These are phyloP conservation scores for Penicillium pancosmium DNA, from an alignment of 495 filamentous ascomycete species.

Conservation along the genomic window DNA sequence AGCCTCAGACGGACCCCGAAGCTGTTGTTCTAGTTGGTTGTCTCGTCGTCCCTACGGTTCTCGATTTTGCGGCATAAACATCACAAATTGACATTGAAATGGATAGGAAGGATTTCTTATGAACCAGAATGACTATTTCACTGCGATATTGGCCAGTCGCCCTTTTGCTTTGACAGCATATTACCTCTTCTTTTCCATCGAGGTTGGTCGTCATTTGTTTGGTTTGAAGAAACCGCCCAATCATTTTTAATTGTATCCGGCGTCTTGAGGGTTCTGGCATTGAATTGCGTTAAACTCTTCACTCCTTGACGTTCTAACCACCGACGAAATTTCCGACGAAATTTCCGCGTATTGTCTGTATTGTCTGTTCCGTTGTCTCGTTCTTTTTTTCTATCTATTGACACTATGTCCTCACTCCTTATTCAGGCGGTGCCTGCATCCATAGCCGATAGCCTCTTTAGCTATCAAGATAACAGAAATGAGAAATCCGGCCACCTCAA, in stretches of 20 bases:
- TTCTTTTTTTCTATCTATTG: constrained; percentile 12
- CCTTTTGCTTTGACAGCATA: constrained; percentile 30
- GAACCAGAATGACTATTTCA: constrained; percentile 41
- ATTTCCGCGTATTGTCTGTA: constrained; percentile 24
- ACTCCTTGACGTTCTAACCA: constrained; percentile 23
- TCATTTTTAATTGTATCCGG: constrained; percentile 33
- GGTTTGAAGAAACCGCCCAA: constrained; percentile 35
- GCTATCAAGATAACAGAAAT: constrained; percentile 41
- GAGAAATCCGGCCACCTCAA: constrained; percentile 52
- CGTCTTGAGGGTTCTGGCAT: constrained; percentile 7
- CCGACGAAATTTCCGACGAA: constrained; percentile 21
- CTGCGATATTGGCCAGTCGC: constrained; percentile 21
- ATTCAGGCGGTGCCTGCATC: constrained; percentile 2
- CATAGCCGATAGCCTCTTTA: constrained; percentile 11
- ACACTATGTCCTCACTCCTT: constrained; percentile 22
- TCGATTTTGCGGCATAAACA: constrained; percentile 28
- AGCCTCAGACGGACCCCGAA: constrained; percentile 44
- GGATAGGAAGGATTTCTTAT: constrained; percentile 19
- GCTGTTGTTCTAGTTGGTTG: constrained; percentile 41
- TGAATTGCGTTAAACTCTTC: constrained; percentile 27
- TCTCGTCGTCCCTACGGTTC: constrained; percentile 19
- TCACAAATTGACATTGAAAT: constrained; percentile 30
- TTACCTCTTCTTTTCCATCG: constrained; percentile 42
- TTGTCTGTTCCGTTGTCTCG: constrained; percentile 13
- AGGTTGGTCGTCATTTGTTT: constrained; percentile 47